Evolutionary conservation across 495 filamentous ascomycete genomes (phyloP).

Genomic region (Aspergillus olivimuriae): DNA sequence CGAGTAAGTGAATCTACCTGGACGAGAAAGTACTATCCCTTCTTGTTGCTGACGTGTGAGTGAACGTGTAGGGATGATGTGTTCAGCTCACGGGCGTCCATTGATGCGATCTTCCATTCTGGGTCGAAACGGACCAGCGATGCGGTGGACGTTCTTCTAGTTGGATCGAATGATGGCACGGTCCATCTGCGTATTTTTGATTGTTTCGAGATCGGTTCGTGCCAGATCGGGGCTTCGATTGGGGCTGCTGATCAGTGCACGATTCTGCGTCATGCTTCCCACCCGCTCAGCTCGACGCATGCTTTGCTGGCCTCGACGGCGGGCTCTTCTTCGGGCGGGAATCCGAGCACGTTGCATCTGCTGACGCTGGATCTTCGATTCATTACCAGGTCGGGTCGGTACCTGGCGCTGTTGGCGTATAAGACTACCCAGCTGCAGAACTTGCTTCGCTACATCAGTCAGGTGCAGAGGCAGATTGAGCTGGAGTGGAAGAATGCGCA

Average conservation of each 20-base stretch:
- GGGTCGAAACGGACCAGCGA: conserved; percentile 56
- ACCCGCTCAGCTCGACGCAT: conserved; percentile 70
- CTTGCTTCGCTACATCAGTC: conserved; percentile 71
- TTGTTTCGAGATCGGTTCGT: conserved; percentile 75
- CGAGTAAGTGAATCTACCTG: conserved; percentile 18
- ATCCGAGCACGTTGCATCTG: conserved; percentile 43
- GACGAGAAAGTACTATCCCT: background rate
- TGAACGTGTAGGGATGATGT: conserved; percentile 57
- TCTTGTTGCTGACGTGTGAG: background rate
- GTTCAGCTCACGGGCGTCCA: conserved; percentile 61
- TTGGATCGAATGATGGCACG: conserved; percentile 71
- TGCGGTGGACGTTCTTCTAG: conserved; percentile 73
- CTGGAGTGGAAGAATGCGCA: conserved; percentile 75
- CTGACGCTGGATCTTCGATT: conserved; percentile 80
- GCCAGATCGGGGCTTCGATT: conserved; percentile 33
- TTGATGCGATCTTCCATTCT: conserved; percentile 66
- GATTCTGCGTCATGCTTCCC: conserved; percentile 56
- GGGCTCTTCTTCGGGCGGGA: conserved; percentile 10
- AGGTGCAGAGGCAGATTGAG: conserved; percentile 67
- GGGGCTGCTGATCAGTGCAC: conserved; percentile 14
- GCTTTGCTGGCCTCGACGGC: conserved; percentile 55
- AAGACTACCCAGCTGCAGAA: conserved; percentile 86
- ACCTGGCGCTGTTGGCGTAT: conserved; percentile 74
- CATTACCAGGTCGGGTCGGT: conserved; percentile 68
- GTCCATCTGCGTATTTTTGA: conserved; percentile 85